Base-by-base conservation (phyloP, 2,329 filamentous ascomycete genomes). In the Diatrype stigma region DNA sequence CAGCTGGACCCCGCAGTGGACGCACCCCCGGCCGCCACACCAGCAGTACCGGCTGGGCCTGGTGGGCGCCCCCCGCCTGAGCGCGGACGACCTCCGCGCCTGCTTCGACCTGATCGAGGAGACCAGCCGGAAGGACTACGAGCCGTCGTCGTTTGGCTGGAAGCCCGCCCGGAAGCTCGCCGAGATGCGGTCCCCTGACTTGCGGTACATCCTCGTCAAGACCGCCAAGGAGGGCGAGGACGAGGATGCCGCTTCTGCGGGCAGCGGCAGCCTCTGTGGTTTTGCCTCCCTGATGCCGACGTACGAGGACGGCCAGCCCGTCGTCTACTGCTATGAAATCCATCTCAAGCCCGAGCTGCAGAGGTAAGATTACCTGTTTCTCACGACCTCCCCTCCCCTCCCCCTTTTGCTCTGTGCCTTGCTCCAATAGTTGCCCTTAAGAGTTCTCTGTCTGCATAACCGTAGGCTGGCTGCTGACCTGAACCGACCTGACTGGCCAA, bases 311-410 rank as follows among this genome's bases (percentile, higher is more conserved):
- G 76, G 77, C 1, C 70, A 81, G 52, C 74, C 83, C 0, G 87
- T 91, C 2, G 64, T 90, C 19, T 93, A 91, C 67, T 85, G 88
- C 66, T 93, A 91, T 65, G 88, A 93, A 69, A 82, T 93, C 34
- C 88, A 93, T 62, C 76, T 92, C 3, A 68, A 73, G 35, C 69
- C 75, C 1, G 68, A 73, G 1, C 64, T 87, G 4, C 79, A 81
- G 57, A 77, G 84, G 71, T 81, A 66, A 55, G 70, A 68, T 16
- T 11, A n/a, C n/a, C n/a, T 21, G 10, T 6, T 42, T 38, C 10
- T n/a, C 17, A n/a, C n/a, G n/a, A n/a, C n/a, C n/a, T n/a, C n/a
- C n/a, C n/a, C n/a, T n/a, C n/a, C n/a, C 28, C 35, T 40, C 19
- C 8, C 22, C 17, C n/a, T 47, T 6, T 10, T 30, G 10, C 26